Evolutionary conservation across 176 grass and related monocot genomes (phyloP), one percentile per base, ranked within the genome.

Genomic region (Juncus inflexus): DNA sequence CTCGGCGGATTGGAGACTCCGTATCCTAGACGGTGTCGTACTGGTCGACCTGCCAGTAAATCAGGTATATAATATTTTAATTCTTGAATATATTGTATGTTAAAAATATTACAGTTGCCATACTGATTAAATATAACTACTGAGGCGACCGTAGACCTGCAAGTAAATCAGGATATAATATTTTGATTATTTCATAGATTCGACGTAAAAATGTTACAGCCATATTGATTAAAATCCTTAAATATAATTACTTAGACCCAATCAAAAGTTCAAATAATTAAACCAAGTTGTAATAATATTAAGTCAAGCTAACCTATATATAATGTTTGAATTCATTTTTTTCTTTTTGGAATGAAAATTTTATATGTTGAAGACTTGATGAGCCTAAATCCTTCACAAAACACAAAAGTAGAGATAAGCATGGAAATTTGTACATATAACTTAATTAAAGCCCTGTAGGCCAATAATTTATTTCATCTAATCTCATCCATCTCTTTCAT

Each of bases 21-120:
- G 56, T 83, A 83, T 64, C 81, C 81, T 11, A 78, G 81, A 64
- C 67, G 81, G 11, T 78, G 74, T 67, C 81, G 75, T 36, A 83
- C 81, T 7, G 81, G 81, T 56, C 67, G 81, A 68, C 61, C 68
- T 12, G 54, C 75, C 42, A 53, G 53, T 16, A 78, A 69, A 63
- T 83, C 81, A 83, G 81, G 81, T 83, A 83, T 9, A n/a, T 59
- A 42, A 37, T 62, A 39, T 62, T 62, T 40, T 11, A 1, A 37
- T 35, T 11, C 28, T 62, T 6, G 19, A 28, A 28, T 28, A 28
- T 28, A 28, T 28, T 28, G 19, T 28, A 1, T 28, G 19, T 28
- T 28, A 28, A 28, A 28, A 28, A 28, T 28, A 28, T 28, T 28
- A 28, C 19, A 28, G 19, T 28, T 47, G 43, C 1, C 43, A 47